These are phyloP conservation scores for Knufia petricola DNA, from an alignment of 2,329 filamentous ascomycete genomes.

Conservation along the genomic window DNA sequence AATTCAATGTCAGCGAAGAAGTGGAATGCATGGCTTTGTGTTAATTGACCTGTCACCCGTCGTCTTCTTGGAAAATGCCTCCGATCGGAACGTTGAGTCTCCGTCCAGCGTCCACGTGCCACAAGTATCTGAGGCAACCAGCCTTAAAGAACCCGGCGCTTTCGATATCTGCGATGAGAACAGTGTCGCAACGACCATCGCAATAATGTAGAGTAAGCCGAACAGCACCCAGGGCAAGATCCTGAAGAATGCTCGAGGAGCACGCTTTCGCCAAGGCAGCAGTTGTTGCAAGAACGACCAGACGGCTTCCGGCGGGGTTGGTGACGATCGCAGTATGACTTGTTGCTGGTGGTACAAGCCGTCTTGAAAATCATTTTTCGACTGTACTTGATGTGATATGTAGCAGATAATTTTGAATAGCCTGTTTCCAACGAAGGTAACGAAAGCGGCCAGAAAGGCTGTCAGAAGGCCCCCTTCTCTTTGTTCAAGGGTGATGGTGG, in stretches of 20 bases:
- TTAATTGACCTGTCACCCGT: no score
- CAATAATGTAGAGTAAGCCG: slow-evolving; percentile 18
- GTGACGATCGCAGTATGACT: slow-evolving; percentile 26
- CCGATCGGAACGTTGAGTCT: no score
- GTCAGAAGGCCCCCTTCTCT: slow-evolving; percentile 20
- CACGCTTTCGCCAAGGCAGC: slow-evolving; percentile 10
- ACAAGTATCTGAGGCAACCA: slow-evolving; percentile 18
- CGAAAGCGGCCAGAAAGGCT: slow-evolving; percentile 25
- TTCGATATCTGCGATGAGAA: slow-evolving; percentile 29
- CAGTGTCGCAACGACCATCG: slow-evolving; percentile 24
- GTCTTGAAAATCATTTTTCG: slow-evolving; percentile 20
- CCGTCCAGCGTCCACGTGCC: no score
- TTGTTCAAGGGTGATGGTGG: slow-evolving; percentile 23
- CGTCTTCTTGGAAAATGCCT: no score
- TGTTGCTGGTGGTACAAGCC: slow-evolving; percentile 27
- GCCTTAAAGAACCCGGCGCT: slow-evolving; percentile 25
- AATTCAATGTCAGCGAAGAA: no score
- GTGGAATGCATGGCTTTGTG: no score
- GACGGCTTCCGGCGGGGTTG: slow-evolving; percentile 11
- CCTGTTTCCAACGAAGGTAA: slow-evolving; percentile 18
- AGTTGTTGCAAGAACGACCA: slow-evolving; percentile 11
- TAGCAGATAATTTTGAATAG: slow-evolving; percentile 26
- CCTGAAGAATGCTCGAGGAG: neutral
- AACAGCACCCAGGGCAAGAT: slow-evolving; percentile 21
- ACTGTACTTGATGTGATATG: slow-evolving; percentile 21